Evolutionary conservation across 768 basidiomycete genomes (phyloP).

Genomic region (Vararia minispora): DNA sequence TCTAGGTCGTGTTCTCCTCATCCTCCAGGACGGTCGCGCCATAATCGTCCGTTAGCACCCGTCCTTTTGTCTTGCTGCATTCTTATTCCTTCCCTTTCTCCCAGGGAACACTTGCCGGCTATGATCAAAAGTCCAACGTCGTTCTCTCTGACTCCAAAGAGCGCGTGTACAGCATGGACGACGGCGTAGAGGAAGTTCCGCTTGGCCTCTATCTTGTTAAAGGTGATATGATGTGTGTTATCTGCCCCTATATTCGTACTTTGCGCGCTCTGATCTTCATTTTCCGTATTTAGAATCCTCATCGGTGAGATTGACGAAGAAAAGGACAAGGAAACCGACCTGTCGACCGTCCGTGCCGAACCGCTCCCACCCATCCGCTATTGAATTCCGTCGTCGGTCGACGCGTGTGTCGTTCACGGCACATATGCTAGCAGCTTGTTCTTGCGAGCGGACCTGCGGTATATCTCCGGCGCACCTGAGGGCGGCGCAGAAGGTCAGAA

Average conservation of each 20-base stretch:
- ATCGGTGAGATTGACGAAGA: slow-evolving; percentile 83
- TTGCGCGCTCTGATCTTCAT: slow-evolving; percentile 3
- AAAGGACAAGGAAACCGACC: slow-evolving; percentile 64
- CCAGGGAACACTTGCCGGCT: slow-evolving; percentile 85
- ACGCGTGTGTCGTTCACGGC: too few relatives aligned
- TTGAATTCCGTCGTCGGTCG: too few relatives aligned
- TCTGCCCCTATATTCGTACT: background rate
- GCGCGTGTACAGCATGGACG: slow-evolving; percentile 83
- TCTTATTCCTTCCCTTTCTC: background rate
- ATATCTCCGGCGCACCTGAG: too few relatives aligned
- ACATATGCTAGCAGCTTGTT: too few relatives aligned
- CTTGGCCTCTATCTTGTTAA: slow-evolving; percentile 95
- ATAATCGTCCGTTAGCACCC: slow-evolving; percentile 57
- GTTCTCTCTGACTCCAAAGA: slow-evolving; percentile 92
- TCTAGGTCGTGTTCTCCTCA: slow-evolving; percentile 79
- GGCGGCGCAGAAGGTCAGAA: too few relatives aligned
- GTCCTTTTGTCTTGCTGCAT: background rate
- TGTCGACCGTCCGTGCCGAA: slow-evolving; percentile 74
- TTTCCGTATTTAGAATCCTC: slow-evolving; percentile 39
- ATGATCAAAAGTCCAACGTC: slow-evolving; percentile 92
- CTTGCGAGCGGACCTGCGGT: too few relatives aligned
- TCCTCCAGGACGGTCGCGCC: slow-evolving; percentile 91
- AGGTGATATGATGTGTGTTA: slow-evolving; percentile 92
- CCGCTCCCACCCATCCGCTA: slow-evolving; percentile 79
- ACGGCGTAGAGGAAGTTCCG: slow-evolving; percentile 89